Conservation (phyloP, 2,329 filamentous ascomycete genomes). For the Exophiala mesophila region DNA sequence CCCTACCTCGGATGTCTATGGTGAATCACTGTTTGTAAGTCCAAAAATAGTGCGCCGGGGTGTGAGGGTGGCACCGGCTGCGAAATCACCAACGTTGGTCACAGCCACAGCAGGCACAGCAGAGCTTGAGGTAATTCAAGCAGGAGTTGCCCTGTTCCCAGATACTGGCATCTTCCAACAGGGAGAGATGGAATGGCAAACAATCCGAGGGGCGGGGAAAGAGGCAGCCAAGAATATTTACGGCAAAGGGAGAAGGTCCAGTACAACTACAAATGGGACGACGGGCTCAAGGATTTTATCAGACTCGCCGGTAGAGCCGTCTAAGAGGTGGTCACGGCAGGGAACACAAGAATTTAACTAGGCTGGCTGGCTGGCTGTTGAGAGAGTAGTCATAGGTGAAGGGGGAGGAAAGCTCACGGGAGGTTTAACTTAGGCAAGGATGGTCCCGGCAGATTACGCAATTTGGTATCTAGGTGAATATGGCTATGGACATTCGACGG, state of each 20-base stretch:
- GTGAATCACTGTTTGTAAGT: not conserved
- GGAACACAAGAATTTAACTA: too few relatives aligned
- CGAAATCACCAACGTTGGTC: not conserved
- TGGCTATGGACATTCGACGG: too few relatives aligned
- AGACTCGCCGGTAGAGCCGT: too few relatives aligned
- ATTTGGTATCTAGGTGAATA: too few relatives aligned
- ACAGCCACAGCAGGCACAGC: not conserved
- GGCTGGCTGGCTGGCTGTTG: too few relatives aligned
- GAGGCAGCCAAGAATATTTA: not conserved
- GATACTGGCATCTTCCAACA: slow-evolving; percentile 3
- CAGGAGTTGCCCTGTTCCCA: slow-evolving; percentile 3
- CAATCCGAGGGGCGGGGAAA: not conserved
- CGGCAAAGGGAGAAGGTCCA: slow-evolving; percentile 3
- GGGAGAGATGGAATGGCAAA: slow-evolving; percentile 1
- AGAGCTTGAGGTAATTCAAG: not conserved
- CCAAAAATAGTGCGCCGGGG: not conserved
- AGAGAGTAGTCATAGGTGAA: too few relatives aligned
- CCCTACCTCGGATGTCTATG: not conserved
- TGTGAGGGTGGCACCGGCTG: not conserved
- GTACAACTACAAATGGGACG: too few relatives aligned
- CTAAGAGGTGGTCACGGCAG: too few relatives aligned
- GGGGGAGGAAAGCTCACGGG: too few relatives aligned
- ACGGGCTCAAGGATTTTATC: too few relatives aligned
- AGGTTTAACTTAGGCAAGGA: too few relatives aligned
- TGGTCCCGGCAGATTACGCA: too few relatives aligned